Conservation (phyloP, 2,329 filamentous ascomycete species). For the Arthrobotrys pseudoclavata region DNA sequence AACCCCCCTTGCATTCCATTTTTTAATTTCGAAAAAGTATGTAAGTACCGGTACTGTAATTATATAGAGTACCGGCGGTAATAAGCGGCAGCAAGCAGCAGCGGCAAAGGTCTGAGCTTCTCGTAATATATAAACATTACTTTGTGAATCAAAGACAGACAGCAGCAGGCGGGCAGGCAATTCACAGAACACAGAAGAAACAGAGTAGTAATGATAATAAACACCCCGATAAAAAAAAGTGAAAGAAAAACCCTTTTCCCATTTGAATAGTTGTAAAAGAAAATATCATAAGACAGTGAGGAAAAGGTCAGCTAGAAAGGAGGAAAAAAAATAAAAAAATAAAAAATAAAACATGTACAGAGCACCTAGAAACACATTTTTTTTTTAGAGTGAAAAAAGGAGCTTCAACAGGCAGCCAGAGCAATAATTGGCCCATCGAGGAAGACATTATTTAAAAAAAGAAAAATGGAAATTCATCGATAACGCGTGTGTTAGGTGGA, state of each 20-base stretch:
- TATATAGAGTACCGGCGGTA: background rate
- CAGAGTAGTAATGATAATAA: conserved; percentile 49
- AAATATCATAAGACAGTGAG: conserved; percentile 6
- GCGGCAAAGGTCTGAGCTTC: conserved; percentile 40
- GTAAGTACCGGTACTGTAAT: background rate
- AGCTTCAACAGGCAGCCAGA: conserved; percentile 46
- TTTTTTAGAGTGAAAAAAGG: conserved; percentile 40
- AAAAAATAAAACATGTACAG: conserved; percentile 38
- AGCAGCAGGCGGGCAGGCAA: conserved; percentile 18
- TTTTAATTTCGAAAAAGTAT: conserved; percentile 23
- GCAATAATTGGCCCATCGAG: conserved; percentile 41
- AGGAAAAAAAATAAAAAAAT: background rate
- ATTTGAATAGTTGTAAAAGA: conserved; percentile 51
- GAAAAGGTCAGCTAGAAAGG: background rate
- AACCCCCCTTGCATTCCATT: conserved; percentile 34
- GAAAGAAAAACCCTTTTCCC: conserved; percentile 56
- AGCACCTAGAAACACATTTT: conserved; percentile 55
- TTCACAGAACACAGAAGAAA: conserved; percentile 20
- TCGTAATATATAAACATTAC: conserved; percentile 60
- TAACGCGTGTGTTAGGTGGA: conserved; percentile 35
- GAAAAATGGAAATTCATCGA: conserved; percentile 31
- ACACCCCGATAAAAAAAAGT: conserved; percentile 54
- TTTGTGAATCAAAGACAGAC: conserved; percentile 55
- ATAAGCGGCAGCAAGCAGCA: background rate
- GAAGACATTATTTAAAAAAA: conserved; percentile 51